These are phyloP conservation scores for Trichoderma atrobrunneum DNA, from an alignment of 2,329 filamentous ascomycete species.

Conservation along the genomic window DNA sequence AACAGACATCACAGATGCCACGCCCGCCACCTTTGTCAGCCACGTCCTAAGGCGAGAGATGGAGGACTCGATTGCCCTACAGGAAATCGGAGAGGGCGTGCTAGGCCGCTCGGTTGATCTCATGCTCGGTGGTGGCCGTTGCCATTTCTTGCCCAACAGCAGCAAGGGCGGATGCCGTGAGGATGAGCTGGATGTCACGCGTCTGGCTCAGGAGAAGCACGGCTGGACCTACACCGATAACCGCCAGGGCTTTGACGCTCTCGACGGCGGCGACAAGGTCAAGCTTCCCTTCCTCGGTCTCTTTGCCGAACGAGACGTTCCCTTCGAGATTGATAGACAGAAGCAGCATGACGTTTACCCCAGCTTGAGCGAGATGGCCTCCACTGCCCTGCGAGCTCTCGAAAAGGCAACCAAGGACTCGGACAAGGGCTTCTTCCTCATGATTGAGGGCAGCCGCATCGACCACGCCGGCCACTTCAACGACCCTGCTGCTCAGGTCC, in stretches of 20 bases:
- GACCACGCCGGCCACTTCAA: slow-evolving; percentile 91
- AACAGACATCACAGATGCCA: slow-evolving; percentile 92
- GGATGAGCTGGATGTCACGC: slow-evolving; percentile 74
- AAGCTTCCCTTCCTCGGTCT: slow-evolving; percentile 83
- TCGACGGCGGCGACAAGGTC: slow-evolving; percentile 64
- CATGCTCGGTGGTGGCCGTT: slow-evolving; percentile 88
- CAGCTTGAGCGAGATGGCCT: slow-evolving; percentile 86
- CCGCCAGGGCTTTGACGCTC: slow-evolving; percentile 70
- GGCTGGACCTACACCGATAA: slow-evolving; percentile 78
- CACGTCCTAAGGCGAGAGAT: slow-evolving; percentile 78
- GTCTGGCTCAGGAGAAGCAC: slow-evolving; percentile 67
- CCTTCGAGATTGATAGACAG: slow-evolving; percentile 88
- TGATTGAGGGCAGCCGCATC: slow-evolving; percentile 96
- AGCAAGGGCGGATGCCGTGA: slow-evolving; percentile 76
- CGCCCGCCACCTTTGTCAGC: slow-evolving; percentile 89
- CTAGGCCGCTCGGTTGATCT: slow-evolving; percentile 86
- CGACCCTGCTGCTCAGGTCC: slow-evolving; percentile 78
- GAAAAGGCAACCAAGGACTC: slow-evolving; percentile 76
- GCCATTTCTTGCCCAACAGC: slow-evolving; percentile 85
- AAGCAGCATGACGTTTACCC: slow-evolving; percentile 78
- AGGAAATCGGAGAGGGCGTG: slow-evolving; percentile 85
- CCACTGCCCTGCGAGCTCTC: slow-evolving; percentile 74
- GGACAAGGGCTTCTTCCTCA: slow-evolving; percentile 94
- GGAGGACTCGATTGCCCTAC: slow-evolving; percentile 87
- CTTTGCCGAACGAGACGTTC: slow-evolving; percentile 78